Base-by-base conservation (phyloP, 371 early-diverging fungal species). In the Saksenaea vasiformis region DNA sequence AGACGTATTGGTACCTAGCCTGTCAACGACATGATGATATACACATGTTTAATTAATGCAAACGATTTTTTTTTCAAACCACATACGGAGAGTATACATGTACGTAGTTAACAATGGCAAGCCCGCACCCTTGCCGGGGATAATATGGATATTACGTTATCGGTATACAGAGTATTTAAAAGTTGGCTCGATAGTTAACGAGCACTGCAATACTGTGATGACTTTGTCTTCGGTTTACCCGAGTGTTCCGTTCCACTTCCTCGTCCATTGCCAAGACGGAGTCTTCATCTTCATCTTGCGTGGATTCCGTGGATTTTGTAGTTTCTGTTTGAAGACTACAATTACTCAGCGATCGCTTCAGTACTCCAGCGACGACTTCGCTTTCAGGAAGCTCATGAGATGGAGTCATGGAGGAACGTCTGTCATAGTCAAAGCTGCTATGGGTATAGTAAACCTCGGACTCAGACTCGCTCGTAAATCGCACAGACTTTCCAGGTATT, bases 401-500 rank as follows among this genome's bases (percentile, higher is more conserved):
- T 11, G 51, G 22, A 22, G 7, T 47, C 22, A 47, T 47, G 51
- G 51, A 47, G 4, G 51, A 47, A 7, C 51, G 22, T 22, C 51
- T 17, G 51, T 64, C 64, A 36, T 64, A 64, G 26, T 64, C 64
- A 24, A 19, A 19, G 22, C 27, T 58, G 31, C 58, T 47, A 44
- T 64, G 38, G n/a, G 64, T 64, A 27, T 47, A 64, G 27, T 35
- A 44, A 5, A 64, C 53, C 51, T 47, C 51, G 17, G 61, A 61
- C 13, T 1, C 27, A 14, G 44, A 58, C 8, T 24, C 27, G 38
- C 47, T 37, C 8, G 58, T 28, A 37, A 64, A 64, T 14, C 58
- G 64, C 3, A 64, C 64, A 2, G 64, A 57, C 24, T 64, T 64
- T 7, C 27, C 36, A 11, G 58, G 17, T 22, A 36, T 17, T 31